These are phyloP conservation scores for Exophiala sp. DNA, from an alignment of 2,329 filamentous ascomycete genomes.

Conservation along the genomic window DNA sequence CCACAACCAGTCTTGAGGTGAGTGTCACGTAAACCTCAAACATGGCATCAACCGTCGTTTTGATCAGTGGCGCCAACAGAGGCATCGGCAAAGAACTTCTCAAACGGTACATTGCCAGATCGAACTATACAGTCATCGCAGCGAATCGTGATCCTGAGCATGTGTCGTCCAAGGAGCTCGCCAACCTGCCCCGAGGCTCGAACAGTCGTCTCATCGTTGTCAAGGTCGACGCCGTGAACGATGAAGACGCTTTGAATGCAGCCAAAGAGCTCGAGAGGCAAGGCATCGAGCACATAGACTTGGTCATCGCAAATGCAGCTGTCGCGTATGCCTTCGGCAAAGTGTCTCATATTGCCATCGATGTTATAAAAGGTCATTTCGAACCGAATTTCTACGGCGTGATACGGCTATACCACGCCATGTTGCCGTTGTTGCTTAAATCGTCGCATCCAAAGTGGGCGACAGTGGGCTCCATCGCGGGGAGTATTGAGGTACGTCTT, in stretches of 20 bases:
- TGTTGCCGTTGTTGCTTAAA: too few relatives aligned
- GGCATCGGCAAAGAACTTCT: constrained; percentile 36
- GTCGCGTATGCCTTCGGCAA: constrained; percentile 30
- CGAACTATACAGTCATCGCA: constrained; percentile 34
- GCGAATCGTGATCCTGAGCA: constrained; percentile 20
- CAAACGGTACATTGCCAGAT: constrained; percentile 33
- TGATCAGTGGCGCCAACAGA: constrained; percentile 37
- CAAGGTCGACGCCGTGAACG: constrained; percentile 41
- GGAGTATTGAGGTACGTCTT: too few relatives aligned
- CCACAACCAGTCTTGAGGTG: too few relatives aligned
- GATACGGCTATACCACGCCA: too few relatives aligned
- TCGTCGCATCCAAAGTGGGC: too few relatives aligned
- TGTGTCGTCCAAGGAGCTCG: constrained; percentile 14
- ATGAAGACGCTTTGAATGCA: constrained; percentile 35
- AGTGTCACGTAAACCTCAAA: too few relatives aligned
- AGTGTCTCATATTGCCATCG: too few relatives aligned
- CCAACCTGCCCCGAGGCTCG: constrained; percentile 35
- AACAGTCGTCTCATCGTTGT: constrained; percentile 41
- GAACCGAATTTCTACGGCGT: too few relatives aligned
- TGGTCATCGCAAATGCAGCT: constrained; percentile 54
- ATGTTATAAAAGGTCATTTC: too few relatives aligned
- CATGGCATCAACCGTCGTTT: background rate
- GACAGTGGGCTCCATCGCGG: too few relatives aligned
- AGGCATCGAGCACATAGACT: constrained; percentile 45
- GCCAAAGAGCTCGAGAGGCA: constrained; percentile 32